phyloP scores from a whole-genome alignment of 176 grass and related monocot genomes.

The Lolium perenne region DNA sequence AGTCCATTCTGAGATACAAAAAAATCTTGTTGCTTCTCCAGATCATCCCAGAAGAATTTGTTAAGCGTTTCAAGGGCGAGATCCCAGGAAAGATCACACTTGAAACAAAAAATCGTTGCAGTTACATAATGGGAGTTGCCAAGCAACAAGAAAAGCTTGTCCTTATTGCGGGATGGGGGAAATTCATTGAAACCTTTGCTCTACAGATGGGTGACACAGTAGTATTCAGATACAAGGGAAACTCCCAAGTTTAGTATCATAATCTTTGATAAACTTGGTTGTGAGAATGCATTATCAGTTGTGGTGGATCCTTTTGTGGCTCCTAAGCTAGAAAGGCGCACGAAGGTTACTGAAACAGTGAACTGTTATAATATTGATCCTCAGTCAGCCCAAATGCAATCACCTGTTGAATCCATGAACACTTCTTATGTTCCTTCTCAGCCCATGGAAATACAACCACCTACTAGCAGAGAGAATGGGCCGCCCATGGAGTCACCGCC shows the following conservation, averaged over 20 bases:
- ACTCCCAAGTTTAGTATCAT: conserved; percentile 9
- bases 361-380: neutral
- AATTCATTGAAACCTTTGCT: neutral
- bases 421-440: neutral
- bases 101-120: neutral
- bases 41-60: conserved; percentile 6
- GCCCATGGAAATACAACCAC: neutral
- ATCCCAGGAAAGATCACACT: conserved; percentile 4
- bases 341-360: neutral
- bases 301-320: neutral
- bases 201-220: neutral
- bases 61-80: neutral
- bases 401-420: no score
- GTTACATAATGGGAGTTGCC: neutral
- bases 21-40: neutral
- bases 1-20: neutral
- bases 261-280: neutral
- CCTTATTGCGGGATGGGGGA: neutral
- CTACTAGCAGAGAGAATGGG: neutral
- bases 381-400: no score
- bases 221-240: conserved; percentile 7
- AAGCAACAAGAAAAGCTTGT: neutral
- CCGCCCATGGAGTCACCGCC: neutral
- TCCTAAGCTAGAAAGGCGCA: neutral
- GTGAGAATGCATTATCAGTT: neutral